Evolutionary conservation across 2,329 filamentous ascomycete species (phyloP).

Genomic region (Fusarium circinatum): DNA sequence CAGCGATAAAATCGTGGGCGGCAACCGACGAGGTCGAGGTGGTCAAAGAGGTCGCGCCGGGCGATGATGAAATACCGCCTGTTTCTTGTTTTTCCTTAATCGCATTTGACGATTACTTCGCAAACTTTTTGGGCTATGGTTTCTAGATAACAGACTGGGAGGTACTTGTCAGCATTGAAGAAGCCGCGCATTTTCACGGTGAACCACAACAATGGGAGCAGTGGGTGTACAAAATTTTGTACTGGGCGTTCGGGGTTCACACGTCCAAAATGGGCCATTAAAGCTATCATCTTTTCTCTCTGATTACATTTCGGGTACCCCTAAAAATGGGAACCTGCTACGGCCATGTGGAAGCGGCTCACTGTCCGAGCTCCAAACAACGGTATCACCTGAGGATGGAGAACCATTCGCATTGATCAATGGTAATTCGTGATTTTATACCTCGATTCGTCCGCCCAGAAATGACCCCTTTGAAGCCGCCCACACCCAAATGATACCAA

Average conservation of each 20-base stretch:
- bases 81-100: background rate
- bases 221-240: background rate
- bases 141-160: background rate
- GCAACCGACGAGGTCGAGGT: conserved; percentile 44
- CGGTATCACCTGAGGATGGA: background rate
- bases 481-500: conserved; percentile 16
- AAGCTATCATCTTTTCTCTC: background rate
- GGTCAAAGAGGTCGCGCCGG: conserved; percentile 40
- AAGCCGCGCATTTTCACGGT: background rate
- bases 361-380: background rate
- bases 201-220: background rate
- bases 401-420: background rate
- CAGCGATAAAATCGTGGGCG: conserved; percentile 58
- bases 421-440: conserved; percentile 33
- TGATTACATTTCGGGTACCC: background rate
- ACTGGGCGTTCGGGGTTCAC: conserved; percentile 35
- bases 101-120: background rate
- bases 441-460: conserved; percentile 17
- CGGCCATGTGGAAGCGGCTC: background rate
- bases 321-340: background rate
- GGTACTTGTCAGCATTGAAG: conserved; percentile 24
- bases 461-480: conserved; percentile 11
- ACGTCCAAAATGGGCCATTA: background rate
- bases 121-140: background rate
- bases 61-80: conserved; percentile 20